These are phyloP conservation scores for Scalesia atractyloides DNA, from an alignment of 129 eudicot species.

Conservation along the genomic window DNA sequence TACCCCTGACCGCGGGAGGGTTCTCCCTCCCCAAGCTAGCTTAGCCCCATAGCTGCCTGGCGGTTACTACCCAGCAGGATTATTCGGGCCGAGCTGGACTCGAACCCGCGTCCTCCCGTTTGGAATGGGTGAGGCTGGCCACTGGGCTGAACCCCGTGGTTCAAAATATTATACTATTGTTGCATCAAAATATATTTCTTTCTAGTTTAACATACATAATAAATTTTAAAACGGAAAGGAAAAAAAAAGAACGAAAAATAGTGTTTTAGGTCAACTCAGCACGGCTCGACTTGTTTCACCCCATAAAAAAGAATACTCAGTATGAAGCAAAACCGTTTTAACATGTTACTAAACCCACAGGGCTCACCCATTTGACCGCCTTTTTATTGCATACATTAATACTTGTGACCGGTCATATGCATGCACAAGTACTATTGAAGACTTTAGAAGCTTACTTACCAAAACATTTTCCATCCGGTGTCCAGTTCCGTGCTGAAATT, in stretches of 20 bases:
- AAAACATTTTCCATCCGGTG: neutral
- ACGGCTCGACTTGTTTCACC: neutral
- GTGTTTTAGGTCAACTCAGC: neutral
- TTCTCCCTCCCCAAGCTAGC: no score
- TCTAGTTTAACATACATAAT: neutral
- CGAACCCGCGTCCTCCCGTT: no score
- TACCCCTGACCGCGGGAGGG: no score
- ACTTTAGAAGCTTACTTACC: conserved; percentile 15
- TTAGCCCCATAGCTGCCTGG: no score
- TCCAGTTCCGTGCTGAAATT: conserved; percentile 1
- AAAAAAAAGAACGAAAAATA: neutral
- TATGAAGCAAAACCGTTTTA: neutral
- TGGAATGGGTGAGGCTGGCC: no score
- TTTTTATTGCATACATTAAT: neutral
- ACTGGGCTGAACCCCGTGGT: no score
- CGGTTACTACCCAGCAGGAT: no score
- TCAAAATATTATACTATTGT: neutral
- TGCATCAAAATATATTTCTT: neutral
- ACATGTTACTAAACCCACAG: neutral
- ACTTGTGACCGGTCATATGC: neutral
- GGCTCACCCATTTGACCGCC: neutral
- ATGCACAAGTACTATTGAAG: neutral
- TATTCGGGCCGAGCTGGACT: no score
- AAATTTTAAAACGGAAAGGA: neutral
- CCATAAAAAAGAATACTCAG: neutral